Evolutionary conservation across 2,329 filamentous ascomycete species (phyloP), one percentile per base, ranked within the genome.

Genomic region (Exophiala oligosperma): DNA sequence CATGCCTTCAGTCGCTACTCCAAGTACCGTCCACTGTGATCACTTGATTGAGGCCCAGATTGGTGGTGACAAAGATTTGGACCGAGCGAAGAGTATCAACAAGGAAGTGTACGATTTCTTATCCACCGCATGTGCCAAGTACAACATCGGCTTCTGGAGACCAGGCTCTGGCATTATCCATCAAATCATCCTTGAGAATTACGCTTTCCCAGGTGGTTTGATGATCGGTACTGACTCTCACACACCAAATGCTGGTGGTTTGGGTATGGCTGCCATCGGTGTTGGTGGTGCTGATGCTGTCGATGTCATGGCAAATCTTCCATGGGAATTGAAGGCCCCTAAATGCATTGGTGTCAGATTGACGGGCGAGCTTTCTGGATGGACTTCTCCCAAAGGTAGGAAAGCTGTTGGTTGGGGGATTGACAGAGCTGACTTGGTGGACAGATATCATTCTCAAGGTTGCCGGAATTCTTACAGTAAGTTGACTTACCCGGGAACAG

Each of bases 91-190:
- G 72, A 84, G 87, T 69, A 96, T 96, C 81, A 97, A 97, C 88
- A 96, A 95, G 84, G 93, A 97, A 79, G 94, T 99, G 69, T 99
- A 97, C 81, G 90, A 97, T 79, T 99, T 99, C 84, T 81, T 99
- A 73, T 85, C 92, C 62, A 87, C 88, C 64, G 90, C 93, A 66
- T 97, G 93, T 76, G 92, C 92, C 73, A 99, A 97, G 84, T 99
- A 97, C 84, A 93, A 97, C 84, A 97, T 97, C 76, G 94, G 94
- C 82, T 97, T 97, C 88, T 99, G 94, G 94, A 91, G 86, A 77
- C 94, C 94, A 66, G 94, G 94, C 70, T 97, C 93, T 74, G 94
- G 94, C 84, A 99, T 97, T 76, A 99, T 99, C 70, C 94, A 99
- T 82, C 94, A 97, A 83, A 97, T 97, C 73, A 79, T 97, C 64